Base-by-base conservation (phyloP, 805 yeast species). In the Scheffersomyces stipitis region DNA sequence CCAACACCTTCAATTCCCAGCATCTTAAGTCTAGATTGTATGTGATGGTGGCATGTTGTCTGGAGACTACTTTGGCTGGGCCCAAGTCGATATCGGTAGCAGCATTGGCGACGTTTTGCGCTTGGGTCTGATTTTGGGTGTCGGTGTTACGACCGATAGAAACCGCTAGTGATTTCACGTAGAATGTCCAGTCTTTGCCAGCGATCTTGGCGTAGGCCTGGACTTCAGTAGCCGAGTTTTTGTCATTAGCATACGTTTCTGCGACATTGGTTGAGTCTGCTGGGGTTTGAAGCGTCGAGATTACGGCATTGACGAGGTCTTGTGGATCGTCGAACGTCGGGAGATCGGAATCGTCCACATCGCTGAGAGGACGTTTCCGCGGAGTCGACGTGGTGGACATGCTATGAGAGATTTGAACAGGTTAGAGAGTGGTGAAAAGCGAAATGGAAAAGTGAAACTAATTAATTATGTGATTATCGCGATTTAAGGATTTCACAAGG, bases 181-280 rank as follows among this genome's bases (percentile, higher is more conserved):
- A 93, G 58, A 75, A 93, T 1, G 99, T 91, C 99, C 99, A 93
- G 53, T 80, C 80, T 24, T 75, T 67, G 30, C 99, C 99, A 0
- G 97, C 90, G 32, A 93, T 83, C 60, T 93, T 93, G 24, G 97
- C 99, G 60, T 91, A 93, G 0, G 99, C 99, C 64, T 90, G 96
- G n/a, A 93, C 90, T 58, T 90, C 96, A 34, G 78, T 73, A 44
- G 78, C 79, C 41, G 64, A 53, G 46, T 78, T 84, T 42, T 79
- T 78, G 34, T 81, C 87, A 60, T 93, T 93, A 38, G 91, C 79
- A 56, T 77, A 86, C 17, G 67, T 75, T 31, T 66, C 67, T 9
- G 95, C 78, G 4, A 90, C 98, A 44, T 78, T 77, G 1, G 96
- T 88, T 34, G 56, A 61, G 28, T 85, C 86, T 17, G 80, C 81